Conservation (phyloP, 2,329 filamentous ascomycete genomes). For the Orbilia blumenaviensis region DNA sequence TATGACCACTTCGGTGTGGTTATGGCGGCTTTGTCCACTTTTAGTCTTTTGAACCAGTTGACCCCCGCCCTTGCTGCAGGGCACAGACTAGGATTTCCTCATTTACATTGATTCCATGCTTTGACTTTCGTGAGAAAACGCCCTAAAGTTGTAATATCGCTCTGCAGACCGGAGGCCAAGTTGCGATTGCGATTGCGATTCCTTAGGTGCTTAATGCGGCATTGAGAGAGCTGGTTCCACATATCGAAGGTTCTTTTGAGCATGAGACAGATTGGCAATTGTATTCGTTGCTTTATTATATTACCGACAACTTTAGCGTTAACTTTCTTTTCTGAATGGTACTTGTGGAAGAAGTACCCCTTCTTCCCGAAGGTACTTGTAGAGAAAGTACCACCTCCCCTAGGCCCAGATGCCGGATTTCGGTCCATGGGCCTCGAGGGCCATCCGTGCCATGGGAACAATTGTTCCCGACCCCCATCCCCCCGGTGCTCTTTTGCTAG, state of each 20-base stretch:
- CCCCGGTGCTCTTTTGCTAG: background rate
- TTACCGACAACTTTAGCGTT: background rate
- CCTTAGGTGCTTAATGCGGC: background rate
- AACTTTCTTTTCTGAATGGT: background rate
- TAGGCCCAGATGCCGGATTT: background rate
- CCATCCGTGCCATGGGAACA: background rate
- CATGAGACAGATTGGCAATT: constrained; percentile 24
- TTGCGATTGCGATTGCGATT: constrained; percentile 31
- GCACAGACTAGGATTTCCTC: constrained; percentile 12
- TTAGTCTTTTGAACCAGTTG: constrained; percentile 23
- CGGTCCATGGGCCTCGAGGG: constrained; percentile 3
- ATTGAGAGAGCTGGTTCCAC: constrained; percentile 1
- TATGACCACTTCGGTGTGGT: background rate
- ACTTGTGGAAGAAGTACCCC: constrained; percentile 41
- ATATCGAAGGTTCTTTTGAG: background rate
- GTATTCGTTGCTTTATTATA: constrained; percentile 6
- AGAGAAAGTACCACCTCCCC: constrained; percentile 32
- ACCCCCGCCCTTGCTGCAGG: constrained; percentile 42
- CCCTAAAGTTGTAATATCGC: background rate
- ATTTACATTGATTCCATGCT: background rate
- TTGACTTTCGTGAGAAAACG: background rate
- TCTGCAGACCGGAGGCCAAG: constrained; percentile 27
- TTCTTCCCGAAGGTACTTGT: constrained; percentile 39
- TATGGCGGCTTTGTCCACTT: constrained; percentile 24
- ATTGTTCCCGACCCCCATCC: background rate